Evolutionary conservation across 1,284 basidiomycete genomes (phyloP), one percentile per base, ranked within the genome.

Genomic region (Ganoderma lucidum): DNA sequence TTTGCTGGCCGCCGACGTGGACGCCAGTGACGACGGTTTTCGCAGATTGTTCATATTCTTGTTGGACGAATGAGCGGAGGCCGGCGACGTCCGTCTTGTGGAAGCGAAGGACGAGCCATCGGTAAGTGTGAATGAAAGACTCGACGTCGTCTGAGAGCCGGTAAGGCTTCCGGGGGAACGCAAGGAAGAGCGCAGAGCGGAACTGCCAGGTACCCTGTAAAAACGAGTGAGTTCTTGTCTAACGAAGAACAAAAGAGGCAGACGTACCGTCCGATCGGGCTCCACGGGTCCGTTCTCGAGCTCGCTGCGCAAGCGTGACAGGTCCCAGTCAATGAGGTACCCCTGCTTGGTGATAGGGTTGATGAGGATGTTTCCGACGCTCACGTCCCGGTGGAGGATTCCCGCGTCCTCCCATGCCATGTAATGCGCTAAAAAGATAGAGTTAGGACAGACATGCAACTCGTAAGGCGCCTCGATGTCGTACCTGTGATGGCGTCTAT

Each of bases 251-350:
- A 23, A 23, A 23, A 23, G 23, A 19, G 23, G 28, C 0, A 32
- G 14, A 32, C 51, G 6, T 55, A 64, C 67, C n/a, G 55, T 41
- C 3, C 67, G 37, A 30, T 61, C 39, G 1, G 41, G 64, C 35
- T 65, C 42, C 0, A 28, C 12, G 2, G 67, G 53, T 6, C 60
- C 60, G 19, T 41, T 6, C 2, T 12, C 30, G 0, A 66, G 51
- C 51, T 68, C 62, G 1, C 44, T 37, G 14, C 17, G 17, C 9
- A 61, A 37, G 1, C 45, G 44, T 1, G 62, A 35, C 5, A 66
- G 41, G 23, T 66, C 70, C 70, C 70, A 71, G 37, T 68, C 70
- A 1, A 63, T 53, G 3, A 71, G 64, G 28, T 66, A 17, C 32
- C 30, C 66, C 0, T 0, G 2, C 9, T 32, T 15, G 1, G 15